phyloP scores from a whole-genome alignment of 176 grass and related monocot genomes.

The Triticum turgidum region DNA sequence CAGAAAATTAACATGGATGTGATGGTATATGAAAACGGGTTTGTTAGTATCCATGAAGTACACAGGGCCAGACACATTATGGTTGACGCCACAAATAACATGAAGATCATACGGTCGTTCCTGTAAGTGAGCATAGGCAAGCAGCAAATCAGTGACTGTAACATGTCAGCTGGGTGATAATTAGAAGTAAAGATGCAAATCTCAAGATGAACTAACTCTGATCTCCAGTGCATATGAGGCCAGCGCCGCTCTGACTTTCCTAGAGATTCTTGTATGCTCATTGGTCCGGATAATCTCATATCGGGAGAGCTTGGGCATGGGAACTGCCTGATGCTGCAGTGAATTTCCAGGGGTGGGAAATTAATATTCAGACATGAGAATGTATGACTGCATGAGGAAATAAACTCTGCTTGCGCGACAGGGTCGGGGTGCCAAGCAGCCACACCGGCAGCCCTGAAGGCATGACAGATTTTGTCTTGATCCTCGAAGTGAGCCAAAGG shows the following conservation, averaged over 20 bases:
- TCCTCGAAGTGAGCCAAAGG: neutral
- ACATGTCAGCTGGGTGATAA: neutral
- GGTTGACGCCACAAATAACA: neutral
- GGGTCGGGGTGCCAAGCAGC: neutral
- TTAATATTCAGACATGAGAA: neutral
- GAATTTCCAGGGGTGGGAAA: neutral
- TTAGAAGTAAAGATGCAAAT: neutral
- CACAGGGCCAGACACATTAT: neutral
- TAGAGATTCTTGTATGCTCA: neutral
- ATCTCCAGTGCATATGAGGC: neutral
- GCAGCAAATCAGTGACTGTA: neutral
- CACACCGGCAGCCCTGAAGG: neutral
- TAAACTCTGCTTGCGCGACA: neutral
- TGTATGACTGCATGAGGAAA: neutral
- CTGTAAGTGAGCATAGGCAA: neutral
- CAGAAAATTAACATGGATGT: neutral
- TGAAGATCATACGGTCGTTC: neutral
- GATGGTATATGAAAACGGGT: neutral
- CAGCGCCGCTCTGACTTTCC: neutral
- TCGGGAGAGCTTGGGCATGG: neutral
- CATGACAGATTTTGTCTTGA: neutral
- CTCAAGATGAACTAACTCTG: neutral
- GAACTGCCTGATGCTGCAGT: neutral
- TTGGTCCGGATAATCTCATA: neutral
- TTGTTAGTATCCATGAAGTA: neutral